Evolutionary conservation across 139 green algal genomes (phyloP).

Genomic region (Yamagishiella unicocca): DNA sequence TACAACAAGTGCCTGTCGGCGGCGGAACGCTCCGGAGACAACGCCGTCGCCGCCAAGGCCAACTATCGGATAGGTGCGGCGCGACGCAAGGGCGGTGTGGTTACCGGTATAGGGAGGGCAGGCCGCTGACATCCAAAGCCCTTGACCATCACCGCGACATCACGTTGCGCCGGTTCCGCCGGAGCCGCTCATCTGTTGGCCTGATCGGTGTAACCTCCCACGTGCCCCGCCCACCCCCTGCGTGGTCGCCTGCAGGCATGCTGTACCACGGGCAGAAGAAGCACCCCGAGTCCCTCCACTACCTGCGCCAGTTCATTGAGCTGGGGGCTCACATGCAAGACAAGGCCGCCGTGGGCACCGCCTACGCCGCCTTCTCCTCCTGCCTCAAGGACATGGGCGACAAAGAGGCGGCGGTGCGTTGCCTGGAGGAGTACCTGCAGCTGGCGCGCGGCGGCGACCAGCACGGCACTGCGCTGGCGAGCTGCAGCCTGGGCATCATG

Average conservation of each 20-base stretch:
- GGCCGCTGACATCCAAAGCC: too few relatives aligned
- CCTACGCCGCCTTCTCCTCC: constrained; percentile 63
- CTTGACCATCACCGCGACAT: too few relatives aligned
- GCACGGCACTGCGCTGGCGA: constrained; percentile 71
- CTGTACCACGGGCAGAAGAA: constrained; percentile 57
- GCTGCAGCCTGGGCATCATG: constrained; percentile 79
- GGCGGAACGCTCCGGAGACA: constrained; percentile 62
- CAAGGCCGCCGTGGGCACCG: constrained; percentile 69
- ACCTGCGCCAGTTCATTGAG: constrained; percentile 52
- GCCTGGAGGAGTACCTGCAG: constrained; percentile 68
- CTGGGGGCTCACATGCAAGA: constrained; percentile 53
- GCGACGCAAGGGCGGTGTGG: too few relatives aligned
- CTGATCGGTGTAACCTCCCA: neutral
- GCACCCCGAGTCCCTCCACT: constrained; percentile 62
- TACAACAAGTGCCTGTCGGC: constrained; percentile 63
- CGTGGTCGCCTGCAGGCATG: constrained; percentile 53
- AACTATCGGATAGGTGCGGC: constrained; percentile 61
- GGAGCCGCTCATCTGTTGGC: too few relatives aligned
- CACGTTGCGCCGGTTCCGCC: too few relatives aligned
- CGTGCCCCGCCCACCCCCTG: neutral
- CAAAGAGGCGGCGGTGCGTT: constrained; percentile 52
- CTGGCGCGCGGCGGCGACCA: constrained; percentile 37
- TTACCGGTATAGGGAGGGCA: too few relatives aligned
- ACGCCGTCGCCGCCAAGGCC: constrained; percentile 51
- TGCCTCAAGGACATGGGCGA: constrained; percentile 65